Evolutionary conservation across 441 rosid genomes (phyloP), one percentile per base, ranked within the genome.

Genomic region (Erodium trifolium): DNA sequence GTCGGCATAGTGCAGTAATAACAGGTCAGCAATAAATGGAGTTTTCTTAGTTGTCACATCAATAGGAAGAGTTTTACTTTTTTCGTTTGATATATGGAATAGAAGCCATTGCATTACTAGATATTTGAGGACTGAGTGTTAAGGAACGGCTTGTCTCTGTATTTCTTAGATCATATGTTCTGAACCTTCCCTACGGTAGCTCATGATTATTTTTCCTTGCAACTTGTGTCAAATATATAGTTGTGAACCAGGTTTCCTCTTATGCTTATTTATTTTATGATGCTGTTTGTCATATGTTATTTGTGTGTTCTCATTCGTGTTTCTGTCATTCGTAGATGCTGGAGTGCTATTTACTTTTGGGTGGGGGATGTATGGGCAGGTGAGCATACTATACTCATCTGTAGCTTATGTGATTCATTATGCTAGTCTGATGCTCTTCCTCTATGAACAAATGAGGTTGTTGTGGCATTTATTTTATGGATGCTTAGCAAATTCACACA

Each of bases 1-100:
- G 99, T 55, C 81, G 97, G 67, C 99, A 94, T 76, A 94, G 99
- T 86, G 93, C 86, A 5, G 84, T 43, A 81, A 83, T 71, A 97
- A 82, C 53, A 82, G 84, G 75, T 94, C 19, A 53, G 60, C 60
- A 53, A 53, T 53, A 16, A 17, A 53, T 51, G 59, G 18, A 51
- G 59, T 5, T n/a, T 49, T 53, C 4, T 16, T 14, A 14, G 60
- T 16, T 16, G 60, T 53, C 18, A 16, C 60, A 17, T 16, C 2
- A 4, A 53, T 16, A 17, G 60, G n/a, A 4, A 17, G 5, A 37
- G 8, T 7, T 37, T 37, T 4, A 37, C 1, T 37, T 17, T 53
- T 14, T 53, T 53, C 18, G 1, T 53, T 53, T 14, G 8, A 17
- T 12, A 2, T 51, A 51, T 4, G 11, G 7, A 51, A 3, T 0